phyloP scores from a whole-genome alignment of 1,139 yeast genomes.

The Lodderomyces margitis region DNA sequence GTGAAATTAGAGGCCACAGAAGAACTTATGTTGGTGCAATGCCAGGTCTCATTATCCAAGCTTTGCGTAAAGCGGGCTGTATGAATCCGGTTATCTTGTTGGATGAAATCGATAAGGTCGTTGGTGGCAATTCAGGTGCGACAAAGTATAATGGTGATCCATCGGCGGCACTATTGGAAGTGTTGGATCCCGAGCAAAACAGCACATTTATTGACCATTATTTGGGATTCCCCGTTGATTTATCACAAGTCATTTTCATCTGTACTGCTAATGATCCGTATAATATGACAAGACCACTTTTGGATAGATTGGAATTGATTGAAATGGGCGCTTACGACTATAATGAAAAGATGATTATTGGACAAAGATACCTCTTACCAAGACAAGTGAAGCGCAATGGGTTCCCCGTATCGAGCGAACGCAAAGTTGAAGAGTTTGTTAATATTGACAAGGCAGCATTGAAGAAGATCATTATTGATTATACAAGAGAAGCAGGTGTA shows the following conservation, averaged over 20 bases:
- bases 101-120: conserved; percentile 87
- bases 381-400: conserved; percentile 76
- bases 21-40: conserved; percentile 92
- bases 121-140: conserved; percentile 53
- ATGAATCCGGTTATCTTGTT: conserved; percentile 87
- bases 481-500: conserved; percentile 88
- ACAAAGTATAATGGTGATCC: conserved; percentile 78
- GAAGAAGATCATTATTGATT: conserved; percentile 61
- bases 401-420: conserved; percentile 31
- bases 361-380: conserved; percentile 70
- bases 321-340: conserved; percentile 80
- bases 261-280: conserved; percentile 89
- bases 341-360: conserved; percentile 75
- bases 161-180: conserved; percentile 85
- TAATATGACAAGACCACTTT: conserved; percentile 72
- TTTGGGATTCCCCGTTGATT: conserved; percentile 82
- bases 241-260: conserved; percentile 79
- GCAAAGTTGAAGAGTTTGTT: conserved; percentile 29
- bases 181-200: conserved; percentile 90
- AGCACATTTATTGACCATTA: conserved; percentile 78
- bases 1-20: conserved; percentile 90
- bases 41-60: conserved; percentile 85
- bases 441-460: conserved; percentile 49
- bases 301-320: conserved; percentile 85
- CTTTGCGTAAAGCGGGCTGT: conserved; percentile 71